Evolutionary conservation across 2,329 filamentous ascomycete species (phyloP).

Genomic region (Hymenoscyphus albidus): DNA sequence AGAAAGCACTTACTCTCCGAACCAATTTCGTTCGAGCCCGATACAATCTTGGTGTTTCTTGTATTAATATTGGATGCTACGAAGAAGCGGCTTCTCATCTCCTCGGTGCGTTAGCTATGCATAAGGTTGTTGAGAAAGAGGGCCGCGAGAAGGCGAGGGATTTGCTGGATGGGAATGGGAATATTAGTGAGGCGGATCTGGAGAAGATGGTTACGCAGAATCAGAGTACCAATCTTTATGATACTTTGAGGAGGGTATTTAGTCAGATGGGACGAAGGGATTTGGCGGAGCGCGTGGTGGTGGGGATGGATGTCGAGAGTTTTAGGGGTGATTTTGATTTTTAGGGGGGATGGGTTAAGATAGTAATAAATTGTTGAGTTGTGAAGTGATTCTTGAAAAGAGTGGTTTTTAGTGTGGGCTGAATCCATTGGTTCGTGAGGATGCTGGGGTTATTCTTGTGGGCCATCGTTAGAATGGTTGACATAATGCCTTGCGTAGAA

Average conservation of each 20-base stretch:
- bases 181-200: constrained; percentile 66
- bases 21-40: constrained; percentile 96
- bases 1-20: constrained; percentile 81
- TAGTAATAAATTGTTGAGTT: background rate
- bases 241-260: constrained; percentile 92
- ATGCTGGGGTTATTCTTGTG: too few species aligned
- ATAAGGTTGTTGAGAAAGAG: constrained; percentile 85
- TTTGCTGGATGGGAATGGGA: constrained; percentile 60
- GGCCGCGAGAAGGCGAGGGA: constrained; percentile 80
- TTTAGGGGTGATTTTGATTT: constrained; percentile 94
- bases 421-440: too few species aligned
- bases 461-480: too few species aligned
- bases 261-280: constrained; percentile 90
- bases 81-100: constrained; percentile 91
- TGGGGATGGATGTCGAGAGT: constrained; percentile 83
- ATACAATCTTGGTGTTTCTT: constrained; percentile 94
- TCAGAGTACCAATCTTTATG: constrained; percentile 92
- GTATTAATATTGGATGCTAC: constrained; percentile 96
- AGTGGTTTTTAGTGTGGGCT: too few species aligned
- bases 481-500: too few species aligned
- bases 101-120: constrained; percentile 88
- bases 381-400: too few species aligned
- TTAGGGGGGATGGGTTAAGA: constrained; percentile 35
- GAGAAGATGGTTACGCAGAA: constrained; percentile 92
- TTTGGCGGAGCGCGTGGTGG: constrained; percentile 79